A percentile compares a stretch with the other conserved stretches of the same genome.
Conservation (phyloP, 768 basidiomycete species). For the Naganishia onofrii region DNA sequence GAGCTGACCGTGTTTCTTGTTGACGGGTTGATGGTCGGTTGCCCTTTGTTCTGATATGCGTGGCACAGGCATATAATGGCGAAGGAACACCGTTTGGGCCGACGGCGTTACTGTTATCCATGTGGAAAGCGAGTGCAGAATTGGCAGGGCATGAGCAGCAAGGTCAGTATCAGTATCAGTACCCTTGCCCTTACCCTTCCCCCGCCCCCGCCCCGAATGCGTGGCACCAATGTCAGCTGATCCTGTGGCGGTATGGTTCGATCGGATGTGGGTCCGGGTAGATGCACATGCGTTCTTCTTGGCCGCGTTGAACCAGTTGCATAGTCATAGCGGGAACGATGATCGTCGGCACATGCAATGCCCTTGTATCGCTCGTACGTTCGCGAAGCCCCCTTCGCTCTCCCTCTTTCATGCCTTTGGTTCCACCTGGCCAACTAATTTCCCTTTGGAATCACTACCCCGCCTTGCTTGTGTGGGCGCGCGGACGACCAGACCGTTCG, state of each 20-base stretch:
- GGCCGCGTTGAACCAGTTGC: conserved; percentile 75
- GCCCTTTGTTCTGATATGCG: too few species aligned
- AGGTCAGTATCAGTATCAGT: conserved; percentile 63
- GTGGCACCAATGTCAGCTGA: conserved; percentile 4
- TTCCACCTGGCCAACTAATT: too few species aligned
- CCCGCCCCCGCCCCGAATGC: too few species aligned
- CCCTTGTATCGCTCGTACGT: conserved; percentile 68
- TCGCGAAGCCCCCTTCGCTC: background rate
- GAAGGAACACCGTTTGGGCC: conserved; percentile 71
- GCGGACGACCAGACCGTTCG: conserved; percentile 62
- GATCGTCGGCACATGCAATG: conserved; percentile 68
- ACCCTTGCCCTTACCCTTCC: conserved; percentile 54
- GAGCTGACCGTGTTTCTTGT: too few species aligned
- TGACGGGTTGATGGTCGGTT: too few species aligned
- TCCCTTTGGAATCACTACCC: too few species aligned
- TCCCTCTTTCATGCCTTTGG: background rate
- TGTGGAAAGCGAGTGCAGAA: conserved; percentile 74
- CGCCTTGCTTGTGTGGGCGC: too few species aligned
- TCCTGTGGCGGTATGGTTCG: too few species aligned
- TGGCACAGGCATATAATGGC: conserved; percentile 54
- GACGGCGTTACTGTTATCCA: conserved; percentile 73
- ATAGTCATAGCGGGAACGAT: conserved; percentile 72
- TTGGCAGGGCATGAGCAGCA: conserved; percentile 90
- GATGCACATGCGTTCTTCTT: conserved; percentile 53
- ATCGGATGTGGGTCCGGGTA: too few species aligned